Evolutionary conservation across 352 stramenopile genomes (phyloP).

Genomic region (Globisporangium rhizosaccharum): DNA sequence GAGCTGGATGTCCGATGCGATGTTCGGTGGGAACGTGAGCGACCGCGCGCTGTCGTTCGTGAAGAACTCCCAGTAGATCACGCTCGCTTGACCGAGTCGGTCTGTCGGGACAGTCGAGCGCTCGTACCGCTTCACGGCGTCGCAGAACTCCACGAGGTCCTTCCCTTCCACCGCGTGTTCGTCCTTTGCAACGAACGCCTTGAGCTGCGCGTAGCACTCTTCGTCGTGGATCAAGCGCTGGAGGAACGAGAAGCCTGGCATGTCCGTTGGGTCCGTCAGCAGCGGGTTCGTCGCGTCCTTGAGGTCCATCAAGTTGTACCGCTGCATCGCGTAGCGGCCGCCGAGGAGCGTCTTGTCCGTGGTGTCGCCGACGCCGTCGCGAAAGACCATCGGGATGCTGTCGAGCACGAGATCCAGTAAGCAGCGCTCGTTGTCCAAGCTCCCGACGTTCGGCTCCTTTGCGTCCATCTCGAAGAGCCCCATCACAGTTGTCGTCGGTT

Average conservation of each 20-base stretch:
- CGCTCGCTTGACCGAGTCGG: constrained; percentile 61
- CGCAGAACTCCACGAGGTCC: constrained; percentile 75
- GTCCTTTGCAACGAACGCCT: constrained; percentile 66
- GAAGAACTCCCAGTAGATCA: constrained; percentile 86
- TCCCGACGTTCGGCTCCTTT: constrained; percentile 67
- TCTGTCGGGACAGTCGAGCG: constrained; percentile 60
- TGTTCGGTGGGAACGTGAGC: constrained; percentile 51
- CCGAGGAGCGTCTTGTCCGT: constrained; percentile 84
- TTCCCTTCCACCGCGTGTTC: constrained; percentile 39
- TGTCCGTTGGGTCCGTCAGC: constrained; percentile 55
- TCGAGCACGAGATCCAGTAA: constrained; percentile 79
- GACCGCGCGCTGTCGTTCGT: constrained; percentile 48
- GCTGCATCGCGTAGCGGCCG: constrained; percentile 73
- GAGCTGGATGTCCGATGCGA: constrained; percentile 49
- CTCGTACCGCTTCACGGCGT: constrained; percentile 82
- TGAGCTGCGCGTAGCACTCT: constrained; percentile 83
- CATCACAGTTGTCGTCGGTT: constrained; percentile 41
- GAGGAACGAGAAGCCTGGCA: constrained; percentile 77
- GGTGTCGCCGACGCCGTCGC: constrained; percentile 78
- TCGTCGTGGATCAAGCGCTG: constrained; percentile 85
- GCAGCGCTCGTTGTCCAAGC: constrained; percentile 70
- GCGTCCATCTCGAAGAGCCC: constrained; percentile 77
- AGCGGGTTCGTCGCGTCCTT: constrained; percentile 37
- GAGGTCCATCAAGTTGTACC: constrained; percentile 65
- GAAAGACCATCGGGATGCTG: constrained; percentile 83